Percentiles rank a stretch among this genome's conserved stretches.
phyloP scores from a whole-genome alignment of 176 grass and related monocot genomes.

The Cymbopogon citratus region DNA sequence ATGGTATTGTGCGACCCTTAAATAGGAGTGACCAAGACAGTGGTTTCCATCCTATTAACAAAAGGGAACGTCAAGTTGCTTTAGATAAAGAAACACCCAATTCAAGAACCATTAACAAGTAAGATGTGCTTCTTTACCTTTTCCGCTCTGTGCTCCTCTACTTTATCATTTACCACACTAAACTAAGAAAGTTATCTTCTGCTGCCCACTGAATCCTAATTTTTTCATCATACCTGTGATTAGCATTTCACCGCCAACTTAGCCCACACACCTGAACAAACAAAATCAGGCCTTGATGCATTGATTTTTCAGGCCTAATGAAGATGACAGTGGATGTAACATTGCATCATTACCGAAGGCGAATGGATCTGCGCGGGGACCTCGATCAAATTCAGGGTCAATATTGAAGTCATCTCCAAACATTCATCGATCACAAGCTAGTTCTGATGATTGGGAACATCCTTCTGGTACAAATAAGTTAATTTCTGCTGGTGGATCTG shows the following conservation, averaged over 20 bases:
- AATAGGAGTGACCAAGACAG: constrained; percentile 64
- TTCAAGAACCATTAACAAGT: constrained; percentile 71
- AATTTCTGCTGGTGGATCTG: constrained; percentile 51
- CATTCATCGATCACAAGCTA: constrained; percentile 47
- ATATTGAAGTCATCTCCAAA: constrained; percentile 61
- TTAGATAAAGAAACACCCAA: constrained; percentile 47
- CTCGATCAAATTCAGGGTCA: constrained; percentile 66
- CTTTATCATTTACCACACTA: not conserved
- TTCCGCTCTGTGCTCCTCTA: constrained; percentile 20
- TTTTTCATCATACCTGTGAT: not conserved
- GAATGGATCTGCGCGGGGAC: constrained; percentile 60
- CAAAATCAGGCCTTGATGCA: not conserved
- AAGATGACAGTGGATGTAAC: constrained; percentile 45
- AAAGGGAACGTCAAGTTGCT: constrained; percentile 55
- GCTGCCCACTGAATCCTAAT: not conserved
- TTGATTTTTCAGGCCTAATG: constrained; percentile 48
- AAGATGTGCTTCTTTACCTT: constrained; percentile 39
- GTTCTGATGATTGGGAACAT: constrained; percentile 68
- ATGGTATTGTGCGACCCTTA: constrained; percentile 46
- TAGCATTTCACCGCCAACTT: not conserved
- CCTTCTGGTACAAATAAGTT: constrained; percentile 59
- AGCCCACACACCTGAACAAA: not conserved
- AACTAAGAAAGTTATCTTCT: constrained; percentile 8
- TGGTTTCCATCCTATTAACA: constrained; percentile 53
- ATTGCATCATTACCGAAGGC: constrained; percentile 48